phyloP scores from a whole-genome alignment of 2,329 filamentous ascomycete genomes.

The Phialophora expanda region DNA sequence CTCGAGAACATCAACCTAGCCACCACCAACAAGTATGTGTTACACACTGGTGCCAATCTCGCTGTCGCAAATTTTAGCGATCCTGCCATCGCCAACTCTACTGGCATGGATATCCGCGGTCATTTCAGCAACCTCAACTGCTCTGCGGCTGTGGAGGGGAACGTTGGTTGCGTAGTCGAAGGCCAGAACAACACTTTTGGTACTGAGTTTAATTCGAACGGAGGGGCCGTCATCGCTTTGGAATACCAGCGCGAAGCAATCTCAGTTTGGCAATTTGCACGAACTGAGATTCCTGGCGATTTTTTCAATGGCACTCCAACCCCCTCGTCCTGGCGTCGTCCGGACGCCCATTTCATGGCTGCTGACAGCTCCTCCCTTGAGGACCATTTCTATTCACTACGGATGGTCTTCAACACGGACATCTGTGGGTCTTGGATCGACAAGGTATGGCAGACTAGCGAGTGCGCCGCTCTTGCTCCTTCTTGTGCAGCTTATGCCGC shows the following conservation, averaged over 20 bases:
- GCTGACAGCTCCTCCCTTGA: slow-evolving; percentile 48
- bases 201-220: slow-evolving; percentile 57
- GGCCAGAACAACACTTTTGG: slow-evolving; percentile 53
- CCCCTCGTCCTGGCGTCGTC: slow-evolving; percentile 50
- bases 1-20: slow-evolving; percentile 58
- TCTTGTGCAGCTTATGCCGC: slow-evolving; percentile 74
- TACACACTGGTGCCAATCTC: slow-evolving; percentile 55
- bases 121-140: slow-evolving; percentile 42
- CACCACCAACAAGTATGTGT: slow-evolving; percentile 51
- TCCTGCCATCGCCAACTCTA: slow-evolving; percentile 51
- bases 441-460: slow-evolving; percentile 55
- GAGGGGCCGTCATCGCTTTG: slow-evolving; percentile 70
- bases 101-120: slow-evolving; percentile 9
- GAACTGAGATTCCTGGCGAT: slow-evolving; percentile 51
- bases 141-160: slow-evolving; percentile 41
- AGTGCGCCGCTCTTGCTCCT: slow-evolving; percentile 63
- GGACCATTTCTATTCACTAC: slow-evolving; percentile 49
- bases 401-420: slow-evolving; percentile 57
- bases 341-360: slow-evolving; percentile 51
- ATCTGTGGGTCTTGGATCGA: slow-evolving; percentile 65
- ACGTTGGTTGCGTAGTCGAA: slow-evolving; percentile 47
- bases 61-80: slow-evolving; percentile 43
- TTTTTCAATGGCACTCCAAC: slow-evolving; percentile 50
- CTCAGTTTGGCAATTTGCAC: slow-evolving; percentile 69
- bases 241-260: slow-evolving; percentile 77